phyloP scores from a whole-genome alignment of 2,329 filamentous ascomycete genomes.

The Aspergillus ochraceus region DNA sequence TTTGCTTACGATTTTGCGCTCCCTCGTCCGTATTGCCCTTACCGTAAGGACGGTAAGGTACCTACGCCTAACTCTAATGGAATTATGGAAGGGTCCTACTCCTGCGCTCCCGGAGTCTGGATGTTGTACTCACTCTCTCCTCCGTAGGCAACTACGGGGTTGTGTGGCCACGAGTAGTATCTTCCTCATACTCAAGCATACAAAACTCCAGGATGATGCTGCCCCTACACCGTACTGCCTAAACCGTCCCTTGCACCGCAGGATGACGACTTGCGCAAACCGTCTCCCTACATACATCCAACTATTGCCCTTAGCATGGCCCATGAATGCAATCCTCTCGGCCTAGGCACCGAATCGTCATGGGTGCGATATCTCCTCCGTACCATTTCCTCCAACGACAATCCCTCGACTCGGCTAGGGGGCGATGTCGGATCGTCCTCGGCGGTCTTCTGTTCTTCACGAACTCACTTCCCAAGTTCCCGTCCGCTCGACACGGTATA shows the following conservation, averaged over 20 bases:
- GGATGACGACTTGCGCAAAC: neutral
- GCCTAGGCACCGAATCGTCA: neutral
- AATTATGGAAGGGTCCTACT: no score
- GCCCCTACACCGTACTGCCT: no score
- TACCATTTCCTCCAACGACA: neutral
- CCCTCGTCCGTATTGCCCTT: constrained; percentile 1
- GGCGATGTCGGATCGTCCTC: neutral
- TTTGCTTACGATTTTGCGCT: neutral
- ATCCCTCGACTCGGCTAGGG: neutral
- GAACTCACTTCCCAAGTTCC: neutral
- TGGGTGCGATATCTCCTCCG: neutral
- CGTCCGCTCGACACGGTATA: neutral
- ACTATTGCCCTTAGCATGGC: neutral
- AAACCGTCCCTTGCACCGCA: neutral
- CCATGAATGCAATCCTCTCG: neutral
- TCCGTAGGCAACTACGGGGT: no score
- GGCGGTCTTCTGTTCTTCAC: neutral
- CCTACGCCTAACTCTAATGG: neutral
- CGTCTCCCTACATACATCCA: neutral
- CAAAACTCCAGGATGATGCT: no score
- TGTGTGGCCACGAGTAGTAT: no score
- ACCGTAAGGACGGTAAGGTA: neutral
- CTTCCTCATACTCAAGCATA: no score
- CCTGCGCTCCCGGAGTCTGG: no score
- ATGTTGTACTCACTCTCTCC: no score